Percentiles rank a stretch among this genome's conserved stretches.
Conservation (phyloP, 148 eudicot species). For the Simmondsia chinensis region DNA sequence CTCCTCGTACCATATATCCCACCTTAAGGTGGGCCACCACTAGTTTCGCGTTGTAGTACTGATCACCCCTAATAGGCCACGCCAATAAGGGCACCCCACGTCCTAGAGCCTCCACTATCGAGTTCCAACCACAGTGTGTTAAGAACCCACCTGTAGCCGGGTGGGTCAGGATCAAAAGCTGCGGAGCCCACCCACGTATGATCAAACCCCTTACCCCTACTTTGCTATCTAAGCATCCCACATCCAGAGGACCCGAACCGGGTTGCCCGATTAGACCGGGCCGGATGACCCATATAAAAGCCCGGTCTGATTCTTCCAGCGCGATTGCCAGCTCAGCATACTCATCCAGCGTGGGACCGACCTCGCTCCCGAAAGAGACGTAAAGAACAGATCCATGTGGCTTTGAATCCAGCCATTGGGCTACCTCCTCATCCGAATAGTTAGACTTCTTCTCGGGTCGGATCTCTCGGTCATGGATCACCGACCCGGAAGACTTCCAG, state of each 20-base stretch:
- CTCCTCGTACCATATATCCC: slow-evolving; percentile 29
- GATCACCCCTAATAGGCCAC: slow-evolving; percentile 77
- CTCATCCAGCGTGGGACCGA: slow-evolving; percentile 47
- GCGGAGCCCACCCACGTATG: slow-evolving; percentile 70
- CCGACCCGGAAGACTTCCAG: slow-evolving; percentile 39
- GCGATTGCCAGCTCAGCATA: slow-evolving; percentile 37
- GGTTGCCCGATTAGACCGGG: slow-evolving; percentile 26
- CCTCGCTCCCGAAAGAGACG: slow-evolving; percentile 62
- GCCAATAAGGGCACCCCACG: slow-evolving; percentile 46
- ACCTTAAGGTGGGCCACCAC: slow-evolving; percentile 34
- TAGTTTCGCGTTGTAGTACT: slow-evolving; percentile 43
- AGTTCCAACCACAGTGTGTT: slow-evolving; percentile 76
- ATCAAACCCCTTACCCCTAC: slow-evolving; percentile 46
- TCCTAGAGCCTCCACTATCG: slow-evolving; percentile 48
- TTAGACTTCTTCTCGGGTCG: slow-evolving; percentile 35
- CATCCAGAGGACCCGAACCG: slow-evolving; percentile 13
- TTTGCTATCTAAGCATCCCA: slow-evolving; percentile 26
- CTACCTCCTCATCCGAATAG: slow-evolving; percentile 47
- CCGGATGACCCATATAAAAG: slow-evolving; percentile 56
- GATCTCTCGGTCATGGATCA: slow-evolving; percentile 35
- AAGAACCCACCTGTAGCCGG: slow-evolving; percentile 58
- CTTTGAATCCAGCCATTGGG: slow-evolving; percentile 54
- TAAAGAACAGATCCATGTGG: slow-evolving; percentile 42
- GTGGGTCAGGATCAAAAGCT: slow-evolving; percentile 53
- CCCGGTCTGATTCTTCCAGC: slow-evolving; percentile 21